Percentiles rank a stretch among this genome's conserved stretches.
Evolutionary conservation across 306 rosid species (phyloP).

Genomic region (Cyclanthera cordifolia): DNA sequence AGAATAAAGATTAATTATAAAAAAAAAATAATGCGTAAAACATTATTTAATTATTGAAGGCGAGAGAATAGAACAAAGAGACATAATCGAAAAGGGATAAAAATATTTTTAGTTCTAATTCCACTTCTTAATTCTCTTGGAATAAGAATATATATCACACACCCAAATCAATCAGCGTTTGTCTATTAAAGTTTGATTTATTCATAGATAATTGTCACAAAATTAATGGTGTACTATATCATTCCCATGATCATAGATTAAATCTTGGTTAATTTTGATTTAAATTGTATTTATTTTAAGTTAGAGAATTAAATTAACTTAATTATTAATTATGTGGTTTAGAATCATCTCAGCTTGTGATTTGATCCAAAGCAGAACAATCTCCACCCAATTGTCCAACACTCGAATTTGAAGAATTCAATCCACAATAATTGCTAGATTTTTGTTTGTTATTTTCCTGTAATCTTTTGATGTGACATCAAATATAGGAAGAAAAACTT

Average conservation of each 20-base stretch:
- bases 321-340: slow-evolving; percentile 10
- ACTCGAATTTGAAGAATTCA: neutral
- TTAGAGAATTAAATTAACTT: neutral
- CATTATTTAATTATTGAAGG: neutral
- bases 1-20: neutral
- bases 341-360: slow-evolving; percentile 5
- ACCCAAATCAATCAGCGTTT: slow-evolving; percentile 28
- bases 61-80: neutral
- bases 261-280: neutral
- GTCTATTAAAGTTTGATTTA: slow-evolving; percentile 36
- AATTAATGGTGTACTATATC: neutral
- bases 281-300: neutral
- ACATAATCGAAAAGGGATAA: slow-evolving; percentile 1
- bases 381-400: slow-evolving; percentile 6
- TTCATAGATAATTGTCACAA: neutral
- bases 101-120: slow-evolving; percentile 21
- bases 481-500: neutral
- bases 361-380: slow-evolving; percentile 10
- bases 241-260: neutral
- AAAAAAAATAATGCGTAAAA: neutral
- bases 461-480: slow-evolving; percentile 10
- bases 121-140: slow-evolving; percentile 29
- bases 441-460: neutral
- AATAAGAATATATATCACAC: slow-evolving; percentile 29
- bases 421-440: neutral